Evolutionary conservation across 2,329 filamentous ascomycete species (phyloP).

Genomic region (Arthrobotrys pseudoclavata): DNA sequence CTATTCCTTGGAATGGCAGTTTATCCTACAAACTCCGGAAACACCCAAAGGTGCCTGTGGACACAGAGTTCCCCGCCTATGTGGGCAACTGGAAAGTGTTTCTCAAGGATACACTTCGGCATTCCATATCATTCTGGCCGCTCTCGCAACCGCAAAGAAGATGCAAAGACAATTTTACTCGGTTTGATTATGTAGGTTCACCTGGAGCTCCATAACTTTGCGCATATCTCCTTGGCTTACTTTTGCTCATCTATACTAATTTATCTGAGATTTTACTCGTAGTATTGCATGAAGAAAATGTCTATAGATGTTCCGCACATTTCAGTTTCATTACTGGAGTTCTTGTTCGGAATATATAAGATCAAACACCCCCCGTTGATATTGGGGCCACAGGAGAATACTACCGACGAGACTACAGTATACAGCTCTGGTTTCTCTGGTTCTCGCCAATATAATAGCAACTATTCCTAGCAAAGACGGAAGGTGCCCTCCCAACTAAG

Average conservation of each 20-base stretch:
- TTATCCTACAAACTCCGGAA: background rate
- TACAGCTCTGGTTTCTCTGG: background rate
- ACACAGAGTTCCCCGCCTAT: background rate
- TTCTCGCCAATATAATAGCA: background rate
- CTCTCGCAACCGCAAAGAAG: background rate
- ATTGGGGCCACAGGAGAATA: background rate
- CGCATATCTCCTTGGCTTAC: background rate
- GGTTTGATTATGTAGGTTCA: background rate
- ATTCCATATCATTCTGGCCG: slow-evolving; percentile 4
- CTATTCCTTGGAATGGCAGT: background rate
- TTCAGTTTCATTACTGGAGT: background rate
- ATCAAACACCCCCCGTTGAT: background rate
- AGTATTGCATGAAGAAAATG: background rate
- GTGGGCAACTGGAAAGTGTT: background rate
- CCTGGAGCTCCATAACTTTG: too few species aligned
- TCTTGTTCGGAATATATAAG: background rate
- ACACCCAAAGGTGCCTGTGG: background rate
- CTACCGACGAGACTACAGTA: background rate
- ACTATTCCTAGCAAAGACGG: background rate
- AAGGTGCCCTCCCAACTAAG: background rate
- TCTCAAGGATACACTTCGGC: background rate
- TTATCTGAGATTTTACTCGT: background rate
- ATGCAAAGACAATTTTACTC: background rate
- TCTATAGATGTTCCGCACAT: background rate
- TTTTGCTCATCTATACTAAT: background rate